Base-by-base conservation (phyloP, 2,329 filamentous ascomycete genomes). In the Chaetomiaceae sp. region DNA sequence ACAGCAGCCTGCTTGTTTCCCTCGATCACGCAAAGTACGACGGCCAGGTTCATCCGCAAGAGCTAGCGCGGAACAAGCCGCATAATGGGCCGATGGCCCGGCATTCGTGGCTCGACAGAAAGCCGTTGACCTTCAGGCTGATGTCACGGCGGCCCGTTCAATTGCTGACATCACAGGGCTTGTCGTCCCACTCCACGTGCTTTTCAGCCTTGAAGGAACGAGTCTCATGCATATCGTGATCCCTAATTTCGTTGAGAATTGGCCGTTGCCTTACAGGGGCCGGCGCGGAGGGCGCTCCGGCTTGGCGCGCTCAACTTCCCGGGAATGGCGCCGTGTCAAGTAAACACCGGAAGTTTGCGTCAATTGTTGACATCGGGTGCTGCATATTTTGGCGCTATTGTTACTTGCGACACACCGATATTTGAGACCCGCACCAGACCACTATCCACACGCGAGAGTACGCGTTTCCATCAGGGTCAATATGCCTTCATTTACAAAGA, bases 241-340 rank as follows among this genome's bases (percentile, higher is more conserved):
- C 41, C 47, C 46, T 54, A 54, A 54, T 49, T 27, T 49, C 51
- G 18, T 48, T 21, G 32, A n/a, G 32, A 49, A 41, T 21, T 32
- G 21, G 29, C n/a, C 52, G 45, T 48, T 23, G 36, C 33, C 42
- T 14, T 20, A 10, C 16, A 30, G 40, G 18, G 34, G 7, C 42
- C 44, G 30, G 33, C 37, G 40, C 44, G 45, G 45, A 40, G 34
- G 38, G 21, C 27, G 29, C 25, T 38, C 52, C 46, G 52, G 34
- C 52, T 51, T 55, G 53, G 38, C 30, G 36, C 11, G 9, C 27
- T 21, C 37, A 25, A 44, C 29, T 30, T 33, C 36, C 48, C 38
- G 37, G 53, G 33, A 16, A 32, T 45, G 34, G 20, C 21, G 25
- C 47, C 23, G 37, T 33, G 29, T 41, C 45, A 45, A 21, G 38